Conservation (phyloP, 2,329 filamentous ascomycete genomes). For the Dothistroma septosporum region DNA sequence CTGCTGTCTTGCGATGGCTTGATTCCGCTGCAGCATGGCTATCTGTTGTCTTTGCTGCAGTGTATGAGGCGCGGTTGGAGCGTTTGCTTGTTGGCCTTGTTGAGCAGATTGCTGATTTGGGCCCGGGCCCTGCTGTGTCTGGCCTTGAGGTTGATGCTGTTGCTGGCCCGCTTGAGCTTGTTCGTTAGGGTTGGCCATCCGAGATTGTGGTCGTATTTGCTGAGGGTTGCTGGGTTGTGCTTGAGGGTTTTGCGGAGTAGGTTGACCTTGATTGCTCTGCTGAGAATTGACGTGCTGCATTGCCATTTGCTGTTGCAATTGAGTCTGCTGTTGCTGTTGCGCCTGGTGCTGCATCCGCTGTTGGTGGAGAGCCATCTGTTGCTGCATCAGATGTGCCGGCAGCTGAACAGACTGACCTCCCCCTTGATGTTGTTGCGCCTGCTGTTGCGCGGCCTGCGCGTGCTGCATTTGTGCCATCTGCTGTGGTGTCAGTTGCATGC, state of each 20-base stretch:
- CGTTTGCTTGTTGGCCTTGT: slow-evolving; percentile 37
- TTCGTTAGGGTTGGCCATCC: slow-evolving; percentile 33
- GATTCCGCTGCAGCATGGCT: slow-evolving; percentile 26
- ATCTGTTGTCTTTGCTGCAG: slow-evolving; percentile 27
- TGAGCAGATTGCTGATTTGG: slow-evolving; percentile 39
- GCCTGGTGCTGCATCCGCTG: slow-evolving; percentile 37
- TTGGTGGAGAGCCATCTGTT: slow-evolving; percentile 39
- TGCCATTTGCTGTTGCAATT: slow-evolving; percentile 38
- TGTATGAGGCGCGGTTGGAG: slow-evolving; percentile 31
- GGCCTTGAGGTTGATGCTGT: slow-evolving; percentile 23
- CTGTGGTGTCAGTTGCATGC: slow-evolving; percentile 34
- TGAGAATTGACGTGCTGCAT: slow-evolving; percentile 50
- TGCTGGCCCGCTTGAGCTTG: slow-evolving; percentile 30
- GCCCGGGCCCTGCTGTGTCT: slow-evolving; percentile 34
- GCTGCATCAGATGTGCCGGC: slow-evolving; percentile 32
- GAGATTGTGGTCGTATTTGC: slow-evolving; percentile 41
- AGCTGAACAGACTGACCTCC: slow-evolving; percentile 23
- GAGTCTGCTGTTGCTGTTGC: slow-evolving; percentile 39
- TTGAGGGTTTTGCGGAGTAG: slow-evolving; percentile 39
- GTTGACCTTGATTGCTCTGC: slow-evolving; percentile 47
- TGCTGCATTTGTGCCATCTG: slow-evolving; percentile 36
- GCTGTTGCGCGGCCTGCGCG: slow-evolving; percentile 33
- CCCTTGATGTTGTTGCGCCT: slow-evolving; percentile 34
- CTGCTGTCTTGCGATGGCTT: slow-evolving; percentile 30
- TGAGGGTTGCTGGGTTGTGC: slow-evolving; percentile 34